These are phyloP conservation scores for Trapa incisa DNA, from an alignment of 345 rosid genomes.

Conservation along the genomic window DNA sequence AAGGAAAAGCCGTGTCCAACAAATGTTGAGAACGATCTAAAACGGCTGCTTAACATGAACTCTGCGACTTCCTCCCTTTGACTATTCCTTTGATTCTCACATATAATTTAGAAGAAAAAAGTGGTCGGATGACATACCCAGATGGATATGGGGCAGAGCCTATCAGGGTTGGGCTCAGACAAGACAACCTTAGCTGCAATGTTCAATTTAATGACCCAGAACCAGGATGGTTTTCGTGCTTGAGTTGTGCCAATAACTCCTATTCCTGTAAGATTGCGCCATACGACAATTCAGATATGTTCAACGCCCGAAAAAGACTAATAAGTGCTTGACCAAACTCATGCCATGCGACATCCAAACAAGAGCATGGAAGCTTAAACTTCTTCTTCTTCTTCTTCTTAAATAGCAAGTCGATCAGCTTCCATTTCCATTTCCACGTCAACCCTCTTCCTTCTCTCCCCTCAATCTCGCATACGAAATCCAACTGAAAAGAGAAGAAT, in stretches of 20 bases:
- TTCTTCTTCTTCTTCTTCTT: constrained; percentile 12
- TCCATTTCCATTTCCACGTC: neutral
- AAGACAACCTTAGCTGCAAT: too few species aligned
- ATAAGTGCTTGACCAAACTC: neutral
- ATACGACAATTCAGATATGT: neutral
- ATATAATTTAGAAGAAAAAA: too few species aligned
- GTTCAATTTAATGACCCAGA: too few species aligned
- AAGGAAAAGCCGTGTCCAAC: neutral
- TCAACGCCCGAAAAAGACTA: neutral
- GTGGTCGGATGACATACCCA: too few species aligned
- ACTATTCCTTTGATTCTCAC: neutral
- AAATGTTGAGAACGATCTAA: neutral
- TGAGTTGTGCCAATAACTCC: too few species aligned
- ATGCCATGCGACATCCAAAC: too few species aligned
- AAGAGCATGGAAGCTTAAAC: constrained; percentile 18
- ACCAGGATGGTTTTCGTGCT: too few species aligned
- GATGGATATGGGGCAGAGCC: too few species aligned
- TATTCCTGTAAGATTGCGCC: neutral
- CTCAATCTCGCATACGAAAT: neutral
- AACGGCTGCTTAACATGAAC: neutral
- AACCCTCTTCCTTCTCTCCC: neutral
- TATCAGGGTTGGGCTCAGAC: too few species aligned
- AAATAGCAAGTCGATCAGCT: neutral
- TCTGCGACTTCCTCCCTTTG: neutral
- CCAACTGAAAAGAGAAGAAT: neutral